Evolutionary conservation across 225 moss, liverwort and hornwort genomes (phyloP).

Genomic region (Pleurozium schreberi): DNA sequence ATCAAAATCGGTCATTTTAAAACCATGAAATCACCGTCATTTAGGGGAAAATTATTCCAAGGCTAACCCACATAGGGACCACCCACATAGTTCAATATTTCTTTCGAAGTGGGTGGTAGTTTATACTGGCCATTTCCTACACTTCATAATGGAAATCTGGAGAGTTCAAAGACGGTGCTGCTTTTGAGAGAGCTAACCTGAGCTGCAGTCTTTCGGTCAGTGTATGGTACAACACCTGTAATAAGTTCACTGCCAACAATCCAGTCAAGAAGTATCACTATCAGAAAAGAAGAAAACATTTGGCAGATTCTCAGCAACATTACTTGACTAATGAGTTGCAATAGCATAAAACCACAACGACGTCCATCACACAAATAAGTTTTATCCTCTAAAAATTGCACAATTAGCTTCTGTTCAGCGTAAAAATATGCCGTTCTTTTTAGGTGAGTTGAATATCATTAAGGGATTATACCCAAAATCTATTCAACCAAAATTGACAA

Average conservation of each 20-base stretch:
- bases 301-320: background rate
- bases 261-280: background rate
- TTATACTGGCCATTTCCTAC: no score
- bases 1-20: no score
- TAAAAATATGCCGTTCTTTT: background rate
- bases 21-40: no score
- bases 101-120: no score
- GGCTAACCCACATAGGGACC: no score
- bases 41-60: no score
- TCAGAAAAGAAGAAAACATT: background rate
- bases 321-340: background rate
- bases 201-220: slow-evolving; percentile 57
- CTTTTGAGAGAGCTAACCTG: slow-evolving; percentile 22
- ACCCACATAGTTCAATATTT: no score
- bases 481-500: background rate
- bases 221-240: slow-evolving; percentile 65
- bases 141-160: background rate
- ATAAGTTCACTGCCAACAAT: slow-evolving; percentile 51
- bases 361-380: background rate
- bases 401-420: background rate
- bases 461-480: background rate
- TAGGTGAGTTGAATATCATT: background rate
- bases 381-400: background rate
- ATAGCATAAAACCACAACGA: background rate
- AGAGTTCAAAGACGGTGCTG: background rate